phyloP scores from a whole-genome alignment of 768 basidiomycete species.

The Neoboletus brunneissimus region DNA sequence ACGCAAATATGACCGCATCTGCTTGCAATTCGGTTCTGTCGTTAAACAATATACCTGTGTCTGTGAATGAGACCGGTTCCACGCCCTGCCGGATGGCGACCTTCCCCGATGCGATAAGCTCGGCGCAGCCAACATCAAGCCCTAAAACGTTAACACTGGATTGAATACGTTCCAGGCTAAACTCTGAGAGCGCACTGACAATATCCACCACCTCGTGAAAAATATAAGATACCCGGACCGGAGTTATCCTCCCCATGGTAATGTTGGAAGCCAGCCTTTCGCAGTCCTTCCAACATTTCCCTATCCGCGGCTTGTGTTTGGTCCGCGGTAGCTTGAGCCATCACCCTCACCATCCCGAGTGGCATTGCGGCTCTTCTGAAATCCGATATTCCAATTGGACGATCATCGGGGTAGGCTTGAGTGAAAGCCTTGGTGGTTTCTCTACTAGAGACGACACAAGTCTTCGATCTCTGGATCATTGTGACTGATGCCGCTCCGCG shows the following conservation, averaged over 20 bases:
- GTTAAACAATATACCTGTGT: not conserved
- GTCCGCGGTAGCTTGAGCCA: not conserved
- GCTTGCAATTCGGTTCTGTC: not conserved
- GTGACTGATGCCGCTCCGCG: slow-evolving; percentile 4
- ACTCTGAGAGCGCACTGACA: not conserved
- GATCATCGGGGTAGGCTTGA: not conserved
- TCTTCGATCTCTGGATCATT: slow-evolving; percentile 2
- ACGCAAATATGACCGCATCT: slow-evolving; percentile 5
- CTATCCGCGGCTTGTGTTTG: not conserved
- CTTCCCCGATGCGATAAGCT: slow-evolving; percentile 2
- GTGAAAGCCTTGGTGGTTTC: not conserved
- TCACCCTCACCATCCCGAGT: not conserved
- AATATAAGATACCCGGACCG: not conserved
- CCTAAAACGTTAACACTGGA: not conserved
- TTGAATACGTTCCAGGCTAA: not conserved
- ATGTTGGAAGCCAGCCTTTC: slow-evolving; percentile 1
- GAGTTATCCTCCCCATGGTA: not conserved
- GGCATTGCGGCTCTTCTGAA: slow-evolving; percentile 3
- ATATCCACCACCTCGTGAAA: slow-evolving; percentile 5
- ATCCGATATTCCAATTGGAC: slow-evolving; percentile 3
- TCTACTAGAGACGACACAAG: slow-evolving; percentile 2
- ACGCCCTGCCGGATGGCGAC: not conserved
- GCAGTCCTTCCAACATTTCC: slow-evolving; percentile 3
- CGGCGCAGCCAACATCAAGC: slow-evolving; percentile 6
- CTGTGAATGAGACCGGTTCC: slow-evolving; percentile 2